phyloP scores from a whole-genome alignment of 371 early-diverging fungal genomes.

The Rhizopus stolonifer region DNA sequence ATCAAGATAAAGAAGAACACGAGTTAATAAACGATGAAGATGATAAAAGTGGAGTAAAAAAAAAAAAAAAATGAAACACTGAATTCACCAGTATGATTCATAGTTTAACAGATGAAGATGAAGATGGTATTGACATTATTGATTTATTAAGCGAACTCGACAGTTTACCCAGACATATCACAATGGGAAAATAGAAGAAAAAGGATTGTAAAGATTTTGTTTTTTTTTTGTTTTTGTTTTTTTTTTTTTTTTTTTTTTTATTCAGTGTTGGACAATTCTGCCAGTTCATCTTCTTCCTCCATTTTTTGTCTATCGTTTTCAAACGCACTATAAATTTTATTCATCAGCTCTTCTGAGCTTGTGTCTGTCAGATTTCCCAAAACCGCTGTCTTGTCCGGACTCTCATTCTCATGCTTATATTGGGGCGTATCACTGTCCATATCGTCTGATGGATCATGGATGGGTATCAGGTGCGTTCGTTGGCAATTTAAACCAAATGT shows the following conservation, averaged over 20 bases:
- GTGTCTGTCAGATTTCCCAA: constrained; percentile 38
- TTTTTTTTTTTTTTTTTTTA: no score
- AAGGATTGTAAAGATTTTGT: no score
- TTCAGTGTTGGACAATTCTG: constrained; percentile 8
- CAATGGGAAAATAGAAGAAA: no score
- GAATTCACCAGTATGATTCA: background rate
- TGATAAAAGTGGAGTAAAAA: background rate
- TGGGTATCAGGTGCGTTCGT: constrained; percentile 32
- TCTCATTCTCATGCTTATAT: constrained; percentile 35
- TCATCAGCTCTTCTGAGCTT: constrained; percentile 48
- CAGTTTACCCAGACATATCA: no score
- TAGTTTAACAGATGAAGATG: background rate
- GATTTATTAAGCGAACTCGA: constrained; percentile 29
- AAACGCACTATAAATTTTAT: constrained; percentile 44
- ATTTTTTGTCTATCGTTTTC: background rate
- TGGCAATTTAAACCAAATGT: background rate
- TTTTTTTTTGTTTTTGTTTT: no score
- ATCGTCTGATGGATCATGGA: constrained; percentile 51
- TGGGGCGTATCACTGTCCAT: constrained; percentile 48
- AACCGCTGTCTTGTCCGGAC: constrained; percentile 25
- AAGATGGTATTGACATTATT: constrained; percentile 30
- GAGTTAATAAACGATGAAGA: background rate
- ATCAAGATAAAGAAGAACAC: background rate
- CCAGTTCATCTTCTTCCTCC: constrained; percentile 5
- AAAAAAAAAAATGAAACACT: background rate